phyloP scores from a whole-genome alignment of 2,329 filamentous ascomycete species.

The Gliomastix tumulicola region DNA sequence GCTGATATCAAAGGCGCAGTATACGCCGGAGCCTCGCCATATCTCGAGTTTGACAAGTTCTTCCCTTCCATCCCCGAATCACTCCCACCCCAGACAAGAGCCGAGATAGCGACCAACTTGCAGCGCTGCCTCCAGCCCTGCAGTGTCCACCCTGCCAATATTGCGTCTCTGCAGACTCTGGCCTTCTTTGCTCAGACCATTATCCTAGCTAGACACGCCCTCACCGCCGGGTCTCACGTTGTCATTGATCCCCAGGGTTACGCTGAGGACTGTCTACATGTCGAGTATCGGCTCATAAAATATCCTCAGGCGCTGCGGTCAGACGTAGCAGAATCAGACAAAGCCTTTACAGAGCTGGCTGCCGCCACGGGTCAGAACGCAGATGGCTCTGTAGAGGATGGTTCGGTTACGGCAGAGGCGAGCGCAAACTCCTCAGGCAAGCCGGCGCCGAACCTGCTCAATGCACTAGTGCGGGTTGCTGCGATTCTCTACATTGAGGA shows the following conservation, averaged over 20 bases:
- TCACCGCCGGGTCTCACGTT: conserved; percentile 3
- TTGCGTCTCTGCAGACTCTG: conserved; percentile 14
- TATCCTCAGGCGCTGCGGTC: conserved; percentile 17
- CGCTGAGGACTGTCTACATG: conserved; percentile 20
- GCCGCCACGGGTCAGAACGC: not conserved
- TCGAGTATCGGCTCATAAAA: conserved; percentile 17
- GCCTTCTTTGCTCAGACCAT: conserved; percentile 16
- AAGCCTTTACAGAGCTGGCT: too few relatives aligned
- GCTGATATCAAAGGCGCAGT: conserved; percentile 26
- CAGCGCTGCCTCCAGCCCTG: conserved; percentile 12
- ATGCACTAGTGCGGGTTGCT: conserved; percentile 18
- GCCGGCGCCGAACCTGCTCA: conserved; percentile 9
- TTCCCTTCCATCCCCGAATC: conserved; percentile 13
- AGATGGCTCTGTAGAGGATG: too few relatives aligned
- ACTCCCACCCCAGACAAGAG: conserved; percentile 9
- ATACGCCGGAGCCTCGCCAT: conserved; percentile 19
- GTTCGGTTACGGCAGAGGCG: not conserved
- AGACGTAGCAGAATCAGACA: not conserved
- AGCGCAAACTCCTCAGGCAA: not conserved
- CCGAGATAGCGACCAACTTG: conserved; percentile 8
- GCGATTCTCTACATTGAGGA: conserved; percentile 22
- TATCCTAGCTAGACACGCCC: conserved; percentile 9
- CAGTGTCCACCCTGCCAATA: conserved; percentile 11
- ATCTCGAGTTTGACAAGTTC: conserved; percentile 18
- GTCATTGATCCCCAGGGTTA: conserved; percentile 19